A percentile compares a stretch with the other conserved stretches of the same genome.
Conservation (phyloP, 495 filamentous ascomycete species). For the Podospora bellae-mahoneyi region DNA sequence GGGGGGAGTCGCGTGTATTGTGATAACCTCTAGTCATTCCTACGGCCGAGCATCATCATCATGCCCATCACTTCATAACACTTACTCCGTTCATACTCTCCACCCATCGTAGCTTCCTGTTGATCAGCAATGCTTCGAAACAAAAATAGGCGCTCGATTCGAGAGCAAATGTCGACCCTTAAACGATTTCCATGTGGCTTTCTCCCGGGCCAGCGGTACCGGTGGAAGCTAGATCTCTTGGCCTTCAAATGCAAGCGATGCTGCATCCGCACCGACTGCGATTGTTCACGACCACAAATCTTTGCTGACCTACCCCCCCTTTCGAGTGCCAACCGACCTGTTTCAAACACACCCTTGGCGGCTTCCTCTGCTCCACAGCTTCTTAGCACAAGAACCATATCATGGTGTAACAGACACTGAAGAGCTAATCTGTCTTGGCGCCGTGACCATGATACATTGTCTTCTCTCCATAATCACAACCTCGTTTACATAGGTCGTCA, state of each 20-base stretch:
- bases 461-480: not conserved
- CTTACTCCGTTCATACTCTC: not conserved
- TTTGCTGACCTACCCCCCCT: not conserved
- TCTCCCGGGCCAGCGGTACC: conserved; percentile 5
- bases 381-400: not conserved
- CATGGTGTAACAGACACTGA: not conserved
- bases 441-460: not conserved
- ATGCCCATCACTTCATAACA: not conserved
- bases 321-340: not conserved
- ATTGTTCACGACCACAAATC: not conserved
- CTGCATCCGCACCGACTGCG: not conserved
- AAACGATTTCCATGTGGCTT: not conserved
- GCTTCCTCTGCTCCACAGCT: not conserved
- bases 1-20: not conserved
- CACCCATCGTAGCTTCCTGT: not conserved
- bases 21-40: not conserved
- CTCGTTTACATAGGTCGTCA: not conserved
- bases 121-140: not conserved
- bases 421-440: not conserved
- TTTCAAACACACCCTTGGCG: not conserved
- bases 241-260: conserved; percentile 1
- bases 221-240: conserved; percentile 5
- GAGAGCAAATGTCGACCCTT: not conserved
- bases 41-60: not conserved
- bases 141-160: not conserved